phyloP scores from a whole-genome alignment of 176 grass and related monocot species.

The Aegilops bicornis region DNA sequence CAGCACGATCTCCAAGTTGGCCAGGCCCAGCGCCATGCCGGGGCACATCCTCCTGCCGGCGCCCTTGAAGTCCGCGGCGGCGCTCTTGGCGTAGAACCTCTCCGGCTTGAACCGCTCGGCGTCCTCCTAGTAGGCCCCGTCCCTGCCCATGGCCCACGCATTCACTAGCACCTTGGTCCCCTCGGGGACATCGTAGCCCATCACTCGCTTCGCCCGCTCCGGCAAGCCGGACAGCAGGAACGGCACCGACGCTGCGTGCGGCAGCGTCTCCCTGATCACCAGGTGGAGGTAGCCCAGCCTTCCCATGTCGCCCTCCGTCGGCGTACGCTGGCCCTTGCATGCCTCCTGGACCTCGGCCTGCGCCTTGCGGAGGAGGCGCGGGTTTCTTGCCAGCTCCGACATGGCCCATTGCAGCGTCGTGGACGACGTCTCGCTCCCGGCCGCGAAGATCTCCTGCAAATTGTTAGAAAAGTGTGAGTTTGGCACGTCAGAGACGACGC shows the following conservation, averaged over 20 bases:
- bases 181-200: neutral
- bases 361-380: neutral
- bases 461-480: too few species aligned
- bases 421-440: slow-evolving; percentile 28
- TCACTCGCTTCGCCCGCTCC: neutral
- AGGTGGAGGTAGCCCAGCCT: neutral
- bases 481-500: too few species aligned
- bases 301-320: neutral
- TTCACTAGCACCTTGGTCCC: slow-evolving; percentile 19
- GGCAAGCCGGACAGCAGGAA: slow-evolving; percentile 20
- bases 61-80: neutral
- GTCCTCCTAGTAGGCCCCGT: neutral
- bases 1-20: slow-evolving; percentile 6
- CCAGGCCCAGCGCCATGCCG: neutral
- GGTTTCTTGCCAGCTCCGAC: neutral
- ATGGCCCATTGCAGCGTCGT: slow-evolving; percentile 16
- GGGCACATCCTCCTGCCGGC: neutral
- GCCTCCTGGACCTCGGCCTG: neutral
- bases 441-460: slow-evolving; percentile 3
- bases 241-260: neutral
- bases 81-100: neutral
- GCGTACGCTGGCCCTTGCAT: neutral
- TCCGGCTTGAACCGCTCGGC: slow-evolving; percentile 2
- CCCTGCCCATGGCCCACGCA: slow-evolving; percentile 18
- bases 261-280: neutral